These are phyloP conservation scores for Aspergillus luchuensis DNA, from an alignment of 2,329 filamentous ascomycete species.

Conservation along the genomic window DNA sequence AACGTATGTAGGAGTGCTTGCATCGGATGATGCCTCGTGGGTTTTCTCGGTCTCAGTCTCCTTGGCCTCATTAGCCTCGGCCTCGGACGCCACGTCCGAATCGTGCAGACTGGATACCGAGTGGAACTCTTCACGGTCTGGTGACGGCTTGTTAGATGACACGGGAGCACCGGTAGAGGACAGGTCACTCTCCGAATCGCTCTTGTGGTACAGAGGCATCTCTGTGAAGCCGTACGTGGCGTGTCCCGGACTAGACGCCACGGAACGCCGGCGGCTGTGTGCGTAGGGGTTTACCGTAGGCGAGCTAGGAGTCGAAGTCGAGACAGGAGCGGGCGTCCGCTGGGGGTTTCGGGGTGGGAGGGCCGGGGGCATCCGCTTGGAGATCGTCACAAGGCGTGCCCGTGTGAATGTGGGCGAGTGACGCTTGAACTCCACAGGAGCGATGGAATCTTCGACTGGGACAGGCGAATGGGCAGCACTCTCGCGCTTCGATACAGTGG, in stretches of 20 bases:
- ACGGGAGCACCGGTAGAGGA: conserved; percentile 15
- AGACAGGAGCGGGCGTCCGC: conserved; percentile 29
- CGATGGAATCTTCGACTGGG: conserved; percentile 47
- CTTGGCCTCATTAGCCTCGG: background rate
- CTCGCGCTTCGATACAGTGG: conserved; percentile 54
- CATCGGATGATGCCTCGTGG: conserved; percentile 1
- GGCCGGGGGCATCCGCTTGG: conserved; percentile 74
- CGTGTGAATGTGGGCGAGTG: conserved; percentile 70
- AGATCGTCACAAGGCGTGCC: conserved; percentile 80
- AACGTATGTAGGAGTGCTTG: background rate
- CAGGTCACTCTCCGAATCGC: conserved; percentile 16
- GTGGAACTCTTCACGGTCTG: conserved; percentile 45
- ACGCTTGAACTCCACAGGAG: conserved; percentile 60
- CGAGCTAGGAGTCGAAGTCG: conserved; percentile 26
- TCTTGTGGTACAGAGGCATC: conserved; percentile 17
- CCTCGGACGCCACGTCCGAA: conserved; percentile 27
- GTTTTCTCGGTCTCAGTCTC: conserved; percentile 17
- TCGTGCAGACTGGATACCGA: conserved; percentile 41
- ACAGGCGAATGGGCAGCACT: conserved; percentile 34
- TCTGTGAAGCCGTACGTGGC: conserved; percentile 23
- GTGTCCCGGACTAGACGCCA: conserved; percentile 27
- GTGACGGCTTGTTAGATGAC: conserved; percentile 17
- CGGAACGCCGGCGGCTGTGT: conserved; percentile 24
- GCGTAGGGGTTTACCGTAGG: conserved; percentile 29
- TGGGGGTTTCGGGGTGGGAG: conserved; percentile 73